phyloP scores from a whole-genome alignment of 306 rosid genomes.

The Rosa lucieae region DNA sequence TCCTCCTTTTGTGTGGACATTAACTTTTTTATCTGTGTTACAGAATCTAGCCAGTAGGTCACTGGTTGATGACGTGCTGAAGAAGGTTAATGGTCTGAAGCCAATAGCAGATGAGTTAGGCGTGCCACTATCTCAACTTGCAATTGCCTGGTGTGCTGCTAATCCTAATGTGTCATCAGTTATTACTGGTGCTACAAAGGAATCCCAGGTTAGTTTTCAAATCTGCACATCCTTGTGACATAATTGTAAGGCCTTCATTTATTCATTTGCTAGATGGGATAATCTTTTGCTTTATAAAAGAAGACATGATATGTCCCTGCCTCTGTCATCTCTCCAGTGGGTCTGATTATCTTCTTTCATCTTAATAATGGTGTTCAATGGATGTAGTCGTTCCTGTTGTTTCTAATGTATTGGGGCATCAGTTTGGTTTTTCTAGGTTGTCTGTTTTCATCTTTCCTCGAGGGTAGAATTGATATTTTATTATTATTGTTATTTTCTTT shows the following conservation, averaged over 20 bases:
- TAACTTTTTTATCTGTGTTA: slow-evolving; percentile 23
- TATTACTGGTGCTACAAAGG: slow-evolving; percentile 94
- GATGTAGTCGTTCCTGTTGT: not conserved
- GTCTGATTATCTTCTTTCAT: not conserved
- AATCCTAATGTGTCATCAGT: slow-evolving; percentile 96
- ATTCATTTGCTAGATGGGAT: not conserved
- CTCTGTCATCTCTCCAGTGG: not conserved
- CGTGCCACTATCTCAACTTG: slow-evolving; percentile 82
- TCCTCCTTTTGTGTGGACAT: slow-evolving; percentile 3
- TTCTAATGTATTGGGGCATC: not conserved
- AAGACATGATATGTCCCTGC: not conserved
- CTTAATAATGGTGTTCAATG: not conserved
- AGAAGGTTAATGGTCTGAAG: slow-evolving; percentile 80
- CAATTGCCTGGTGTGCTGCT: slow-evolving; percentile 96
- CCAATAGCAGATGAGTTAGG: slow-evolving; percentile 97
- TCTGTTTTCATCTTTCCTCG: not conserved
- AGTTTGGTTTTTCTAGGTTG: not conserved
- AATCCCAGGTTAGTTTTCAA: slow-evolving; percentile 79
- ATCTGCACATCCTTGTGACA: not conserved
- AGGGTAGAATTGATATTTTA: not conserved
- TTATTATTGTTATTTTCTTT: not conserved
- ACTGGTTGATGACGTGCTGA: slow-evolving; percentile 77
- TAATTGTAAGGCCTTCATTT: not conserved
- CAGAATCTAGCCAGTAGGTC: slow-evolving; percentile 90
- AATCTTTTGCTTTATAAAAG: not conserved